Conservation (phyloP, 768 basidiomycete species). For the Boletus pseudo-olivaceus region DNA sequence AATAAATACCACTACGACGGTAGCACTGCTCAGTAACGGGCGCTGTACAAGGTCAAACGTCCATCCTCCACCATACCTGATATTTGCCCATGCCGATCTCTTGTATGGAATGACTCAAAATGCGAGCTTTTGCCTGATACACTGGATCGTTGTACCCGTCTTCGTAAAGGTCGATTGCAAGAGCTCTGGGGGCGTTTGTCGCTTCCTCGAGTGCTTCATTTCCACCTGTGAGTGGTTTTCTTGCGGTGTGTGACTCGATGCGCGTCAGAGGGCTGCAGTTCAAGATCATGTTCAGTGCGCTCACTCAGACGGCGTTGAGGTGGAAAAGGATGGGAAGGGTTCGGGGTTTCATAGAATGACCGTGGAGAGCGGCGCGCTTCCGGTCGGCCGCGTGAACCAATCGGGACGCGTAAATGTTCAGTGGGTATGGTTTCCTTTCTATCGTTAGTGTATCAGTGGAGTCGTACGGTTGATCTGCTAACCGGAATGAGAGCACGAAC, state of each 20-base stretch:
- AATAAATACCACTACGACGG: conserved; percentile 36
- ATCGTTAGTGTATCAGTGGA: too few relatives aligned
- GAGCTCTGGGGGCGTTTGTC: neutral
- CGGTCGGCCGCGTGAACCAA: too few relatives aligned
- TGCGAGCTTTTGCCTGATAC: conserved; percentile 47
- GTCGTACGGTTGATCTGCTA: neutral
- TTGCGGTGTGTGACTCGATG: neutral
- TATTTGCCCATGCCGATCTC: conserved; percentile 58
- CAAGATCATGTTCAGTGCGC: neutral
- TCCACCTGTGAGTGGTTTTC: neutral
- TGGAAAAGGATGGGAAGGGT: neutral
- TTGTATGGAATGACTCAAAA: conserved; percentile 46
- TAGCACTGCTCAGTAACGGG: neutral
- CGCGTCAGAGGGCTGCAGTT: neutral
- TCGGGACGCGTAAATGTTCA: too few relatives aligned
- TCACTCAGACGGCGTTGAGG: neutral
- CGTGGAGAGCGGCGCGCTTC: neutral
- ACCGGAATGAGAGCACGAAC: too few relatives aligned
- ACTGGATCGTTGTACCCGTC: conserved; percentile 42
- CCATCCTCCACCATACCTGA: conserved; percentile 33
- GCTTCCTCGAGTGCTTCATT: neutral
- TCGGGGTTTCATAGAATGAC: neutral
- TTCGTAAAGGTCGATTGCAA: conserved; percentile 28
- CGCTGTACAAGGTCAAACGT: neutral
- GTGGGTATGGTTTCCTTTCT: too few relatives aligned